phyloP scores from a whole-genome alignment of 441 rosid species.

The Erysimum pusillum region DNA sequence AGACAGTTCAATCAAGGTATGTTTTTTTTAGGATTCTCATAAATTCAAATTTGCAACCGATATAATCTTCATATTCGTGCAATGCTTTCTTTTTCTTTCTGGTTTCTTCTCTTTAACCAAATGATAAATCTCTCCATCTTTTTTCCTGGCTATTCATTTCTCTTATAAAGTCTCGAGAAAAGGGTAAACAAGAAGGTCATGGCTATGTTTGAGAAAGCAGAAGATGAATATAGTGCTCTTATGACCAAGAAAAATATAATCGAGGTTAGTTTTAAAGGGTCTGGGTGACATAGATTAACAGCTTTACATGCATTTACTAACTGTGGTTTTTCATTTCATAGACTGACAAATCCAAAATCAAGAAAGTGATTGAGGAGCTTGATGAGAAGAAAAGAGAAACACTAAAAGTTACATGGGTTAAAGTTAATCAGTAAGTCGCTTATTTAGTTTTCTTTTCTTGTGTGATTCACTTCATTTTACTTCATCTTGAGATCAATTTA shows the following conservation, averaged over 20 bases:
- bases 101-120: constrained; percentile 6
- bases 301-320: constrained; percentile 5
- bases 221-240: constrained; percentile 93
- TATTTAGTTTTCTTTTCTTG: background rate
- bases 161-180: constrained; percentile 80
- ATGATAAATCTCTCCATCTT: background rate
- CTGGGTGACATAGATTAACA: constrained; percentile 20
- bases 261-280: constrained; percentile 65
- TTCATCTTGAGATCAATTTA: background rate
- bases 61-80: constrained; percentile 14
- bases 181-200: constrained; percentile 98
- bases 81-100: constrained; percentile 8
- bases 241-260: constrained; percentile 89
- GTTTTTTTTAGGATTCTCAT: constrained; percentile 25
- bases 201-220: constrained; percentile 99
- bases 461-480: constrained; percentile 16
- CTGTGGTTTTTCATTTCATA: constrained; percentile 41
- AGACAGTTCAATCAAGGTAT: constrained; percentile 88
- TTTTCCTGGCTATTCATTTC: constrained; percentile 36
- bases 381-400: constrained; percentile 99
- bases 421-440: constrained; percentile 80
- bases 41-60: background rate
- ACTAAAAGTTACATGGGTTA: constrained; percentile 95
- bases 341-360: constrained; percentile 95
- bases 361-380: constrained; percentile 96